Conservation (phyloP, 495 filamentous ascomycete species). For the Arthonia radiata region DNA sequence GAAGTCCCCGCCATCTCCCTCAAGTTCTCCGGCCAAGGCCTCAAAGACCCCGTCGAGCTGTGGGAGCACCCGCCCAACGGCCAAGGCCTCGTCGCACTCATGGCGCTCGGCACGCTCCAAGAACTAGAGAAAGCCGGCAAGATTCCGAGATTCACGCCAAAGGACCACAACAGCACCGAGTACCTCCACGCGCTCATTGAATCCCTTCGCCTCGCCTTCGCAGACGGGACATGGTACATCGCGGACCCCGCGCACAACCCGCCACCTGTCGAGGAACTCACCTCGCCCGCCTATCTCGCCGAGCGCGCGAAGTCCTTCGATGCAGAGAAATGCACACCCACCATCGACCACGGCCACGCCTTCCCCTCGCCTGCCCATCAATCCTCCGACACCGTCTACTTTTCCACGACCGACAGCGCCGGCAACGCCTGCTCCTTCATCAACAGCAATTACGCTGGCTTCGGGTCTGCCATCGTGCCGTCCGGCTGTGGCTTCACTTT, state of each 20-base stretch:
- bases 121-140: constrained; percentile 47
- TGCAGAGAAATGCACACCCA: constrained; percentile 26
- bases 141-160: constrained; percentile 38
- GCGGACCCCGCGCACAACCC: too few species aligned
- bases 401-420: constrained; percentile 48
- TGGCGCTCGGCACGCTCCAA: constrained; percentile 78
- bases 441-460: constrained; percentile 80
- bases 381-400: constrained; percentile 78
- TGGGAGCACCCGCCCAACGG: constrained; percentile 99
- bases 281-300: constrained; percentile 35
- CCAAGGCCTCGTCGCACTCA: constrained; percentile 83
- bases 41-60: constrained; percentile 43
- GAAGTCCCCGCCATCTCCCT: constrained; percentile 59
- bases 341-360: constrained; percentile 37
- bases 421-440: constrained; percentile 93
- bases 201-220: constrained; percentile 73
- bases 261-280: too few species aligned
- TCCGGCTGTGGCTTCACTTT: constrained; percentile 67
- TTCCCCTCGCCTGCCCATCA: constrained; percentile 41
- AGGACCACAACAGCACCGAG: constrained; percentile 45
- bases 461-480: constrained; percentile 75
- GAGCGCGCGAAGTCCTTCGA: constrained; percentile 46
- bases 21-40: constrained; percentile 44
- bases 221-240: constrained; percentile 66
- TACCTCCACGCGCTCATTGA: constrained; percentile 87